phyloP scores from a whole-genome alignment of 176 grass and related monocot genomes.

The Oryza glaberrima region DNA sequence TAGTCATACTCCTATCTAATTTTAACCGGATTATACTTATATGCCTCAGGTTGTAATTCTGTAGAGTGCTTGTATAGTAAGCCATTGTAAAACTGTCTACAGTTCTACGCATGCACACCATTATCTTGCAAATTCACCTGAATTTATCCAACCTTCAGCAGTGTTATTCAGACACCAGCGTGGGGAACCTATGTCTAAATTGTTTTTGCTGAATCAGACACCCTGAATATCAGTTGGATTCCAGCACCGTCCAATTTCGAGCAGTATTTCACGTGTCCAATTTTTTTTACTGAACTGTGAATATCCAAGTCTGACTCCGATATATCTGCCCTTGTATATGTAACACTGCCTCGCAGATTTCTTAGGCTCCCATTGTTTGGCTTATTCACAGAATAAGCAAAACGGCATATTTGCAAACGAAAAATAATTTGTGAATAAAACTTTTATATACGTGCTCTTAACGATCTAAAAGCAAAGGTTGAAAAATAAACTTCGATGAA shows the following conservation, averaged over 20 bases:
- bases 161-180: background rate
- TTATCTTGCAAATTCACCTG: background rate
- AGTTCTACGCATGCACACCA: background rate
- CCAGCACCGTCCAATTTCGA: too few relatives aligned
- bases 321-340: background rate
- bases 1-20: background rate
- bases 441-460: too few relatives aligned
- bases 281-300: background rate
- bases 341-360: background rate
- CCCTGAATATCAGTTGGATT: background rate
- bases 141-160: background rate
- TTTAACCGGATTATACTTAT: background rate
- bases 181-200: background rate
- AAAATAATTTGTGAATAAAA: too few relatives aligned
- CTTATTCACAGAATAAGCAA: too few relatives aligned
- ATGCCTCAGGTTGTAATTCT: background rate
- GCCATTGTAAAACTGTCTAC: background rate
- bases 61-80: conserved; percentile 14
- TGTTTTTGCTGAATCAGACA: background rate
- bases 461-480: too few relatives aligned
- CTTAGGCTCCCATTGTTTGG: background rate
- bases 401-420: too few relatives aligned
- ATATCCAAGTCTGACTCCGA: background rate
- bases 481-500: too few relatives aligned
- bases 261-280: too few relatives aligned